phyloP scores from a whole-genome alignment of 305 asterid species.

The Fraxinus greggii region DNA sequence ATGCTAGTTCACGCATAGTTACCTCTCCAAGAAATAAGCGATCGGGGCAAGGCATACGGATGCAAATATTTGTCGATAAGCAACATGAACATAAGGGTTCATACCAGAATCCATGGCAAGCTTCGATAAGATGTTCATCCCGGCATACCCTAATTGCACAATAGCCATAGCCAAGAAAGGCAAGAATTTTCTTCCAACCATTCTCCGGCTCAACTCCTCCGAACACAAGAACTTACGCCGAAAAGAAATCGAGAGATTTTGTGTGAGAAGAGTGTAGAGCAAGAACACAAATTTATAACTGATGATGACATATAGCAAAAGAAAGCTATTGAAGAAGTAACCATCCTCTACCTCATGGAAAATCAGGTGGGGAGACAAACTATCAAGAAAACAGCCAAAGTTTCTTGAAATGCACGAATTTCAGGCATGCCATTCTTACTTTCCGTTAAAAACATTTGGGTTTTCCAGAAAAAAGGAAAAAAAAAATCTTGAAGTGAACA shows the following conservation, averaged over 20 bases:
- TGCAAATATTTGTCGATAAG: slow-evolving; percentile 81
- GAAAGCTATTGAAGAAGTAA: slow-evolving; percentile 21
- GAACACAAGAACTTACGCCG: background rate
- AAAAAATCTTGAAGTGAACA: slow-evolving; percentile 40
- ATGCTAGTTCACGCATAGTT: background rate
- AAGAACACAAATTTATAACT: background rate
- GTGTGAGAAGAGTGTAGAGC: background rate
- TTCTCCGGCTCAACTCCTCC: slow-evolving; percentile 17
- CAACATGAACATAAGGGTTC: slow-evolving; percentile 83
- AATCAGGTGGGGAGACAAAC: slow-evolving; percentile 2
- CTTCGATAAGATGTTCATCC: slow-evolving; percentile 77
- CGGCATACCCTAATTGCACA: slow-evolving; percentile 82
- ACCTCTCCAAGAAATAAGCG: slow-evolving; percentile 85
- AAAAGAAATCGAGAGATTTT: background rate
- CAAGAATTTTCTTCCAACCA: slow-evolving; percentile 44
- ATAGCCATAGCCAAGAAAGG: slow-evolving; percentile 63
- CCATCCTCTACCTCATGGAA: slow-evolving; percentile 11
- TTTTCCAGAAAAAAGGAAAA: slow-evolving; percentile 37
- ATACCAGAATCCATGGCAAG: slow-evolving; percentile 93
- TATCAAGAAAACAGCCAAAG: background rate
- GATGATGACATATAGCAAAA: slow-evolving; percentile 16
- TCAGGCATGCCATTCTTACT: slow-evolving; percentile 59
- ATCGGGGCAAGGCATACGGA: slow-evolving; percentile 61
- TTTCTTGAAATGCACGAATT: slow-evolving; percentile 43
- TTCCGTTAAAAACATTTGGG: slow-evolving; percentile 49